Base-by-base conservation (phyloP, 257 asterid genomes). In the Cinchona pubescens region DNA sequence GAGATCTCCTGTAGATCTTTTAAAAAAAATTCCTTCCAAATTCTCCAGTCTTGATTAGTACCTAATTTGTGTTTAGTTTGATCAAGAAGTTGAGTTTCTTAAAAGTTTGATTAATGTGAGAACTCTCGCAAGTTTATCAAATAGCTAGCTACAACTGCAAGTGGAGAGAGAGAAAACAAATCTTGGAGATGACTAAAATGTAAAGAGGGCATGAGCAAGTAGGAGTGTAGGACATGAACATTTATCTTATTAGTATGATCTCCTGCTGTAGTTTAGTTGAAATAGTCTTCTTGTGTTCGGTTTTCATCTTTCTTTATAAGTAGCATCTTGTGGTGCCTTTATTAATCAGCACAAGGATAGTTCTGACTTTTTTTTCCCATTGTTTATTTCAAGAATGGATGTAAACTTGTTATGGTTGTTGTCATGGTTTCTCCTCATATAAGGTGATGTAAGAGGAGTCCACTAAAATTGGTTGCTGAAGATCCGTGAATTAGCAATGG, bases 401-500 rank as follows among this genome's bases (percentile, higher is more conserved):
- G 21, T 21, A 51, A 38, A 37, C 30, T 25, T 19, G 51, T 37
- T 11, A 38, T 19, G 51, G 23, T 38, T 37, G 0, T 65, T 11
- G 2, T 23, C 32, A 38, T 38, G 35, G 30, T 12, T 12, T 71
- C 65, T 71, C 38, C 23, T 53, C 51, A 71, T 38, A n/a, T 42
- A 12, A 67, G 48, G 59, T 1, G 75, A 61, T 11, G 3, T 29
- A 66, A 56, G 38, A 45, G 56, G 48, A 42, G 62, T 35, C 43
- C 43, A 48, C 7, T 72, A 59, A 79, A 75, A 66, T 55, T 74
- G 63, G 13, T 61, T 74, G 64, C 71, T 73, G 76, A 61, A 70
- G 49, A 23, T 61, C 40, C 45, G 71, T 23, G 75, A 82, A 73
- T 23, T 71, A 34, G 42, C 58, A 64, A 92, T 92, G 96, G 94